Base-by-base conservation (phyloP, 2,329 filamentous ascomycete genomes). In the Pezicula radicicola region DNA sequence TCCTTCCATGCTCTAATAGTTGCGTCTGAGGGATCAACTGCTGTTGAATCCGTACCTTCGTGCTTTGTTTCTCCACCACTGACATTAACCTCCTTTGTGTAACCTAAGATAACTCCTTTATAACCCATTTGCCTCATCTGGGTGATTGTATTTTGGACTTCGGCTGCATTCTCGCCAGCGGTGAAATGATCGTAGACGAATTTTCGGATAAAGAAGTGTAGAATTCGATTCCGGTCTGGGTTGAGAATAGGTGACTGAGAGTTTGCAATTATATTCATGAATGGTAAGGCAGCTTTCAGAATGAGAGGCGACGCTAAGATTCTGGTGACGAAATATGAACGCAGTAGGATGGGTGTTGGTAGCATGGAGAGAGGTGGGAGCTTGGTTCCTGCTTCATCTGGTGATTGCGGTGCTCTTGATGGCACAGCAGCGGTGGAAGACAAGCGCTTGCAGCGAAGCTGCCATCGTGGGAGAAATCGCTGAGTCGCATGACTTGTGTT, bases 171-270 rank as follows among this genome's bases (percentile, higher is more conserved):
- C 69, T 90, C 87, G 21, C 91, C 91, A 0, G 89, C 89, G 67
- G 91, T 95, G 69, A 95, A 96, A 62, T 96, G 91, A 27, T 86
- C 84, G 66, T 96, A 96, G 60, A 95, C 90, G 0, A 89, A 92
- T 65, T 85, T 82, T 67, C 89, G 89, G 42, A 96, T 74, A 28
- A 90, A 63, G 51, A 75, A 79, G 44, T 83, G 79, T 16, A 95
- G 75, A 0, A 92, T 45, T 0, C 81, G 81, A 65, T 95, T 95
- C 50, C 73, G 76, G 65, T 94, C 89, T 2, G 90, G 83, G 39
- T 59, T 60, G 7, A 60, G 48, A 6, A 60, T 21, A 21, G 18
- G 41, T 25, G 41, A 44, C 21, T 44, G 18, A 28, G 41, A 44
- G 21, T 44, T 44, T 19, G 41, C 41, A 18, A 25, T 25, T 3